A percentile compares a stretch with the other conserved stretches of the same genome.
phyloP scores from a whole-genome alignment of 768 basidiomycete genomes.

The Mycena belliarum region DNA sequence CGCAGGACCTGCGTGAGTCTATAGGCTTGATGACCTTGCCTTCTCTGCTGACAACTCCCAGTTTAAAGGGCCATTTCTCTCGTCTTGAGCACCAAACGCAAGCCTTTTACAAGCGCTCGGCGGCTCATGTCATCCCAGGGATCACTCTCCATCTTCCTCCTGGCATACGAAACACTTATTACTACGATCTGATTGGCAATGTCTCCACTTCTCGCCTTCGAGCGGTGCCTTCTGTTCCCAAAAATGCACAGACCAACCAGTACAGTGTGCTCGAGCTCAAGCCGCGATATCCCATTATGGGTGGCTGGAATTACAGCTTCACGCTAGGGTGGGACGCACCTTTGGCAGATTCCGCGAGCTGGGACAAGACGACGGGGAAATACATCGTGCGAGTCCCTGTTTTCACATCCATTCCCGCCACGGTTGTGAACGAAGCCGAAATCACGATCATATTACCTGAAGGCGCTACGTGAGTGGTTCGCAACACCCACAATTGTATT shows the following conservation, averaged over 20 bases:
- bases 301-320: conserved; percentile 97
- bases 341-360: conserved; percentile 69
- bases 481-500: conserved; percentile 1
- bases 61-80: conserved; percentile 94
- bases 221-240: conserved; percentile 60
- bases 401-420: conserved; percentile 76
- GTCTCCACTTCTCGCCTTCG: conserved; percentile 93
- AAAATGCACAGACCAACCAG: conserved; percentile 50
- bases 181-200: conserved; percentile 91
- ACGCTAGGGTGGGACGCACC: conserved; percentile 94
- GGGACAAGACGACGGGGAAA: conserved; percentile 59
- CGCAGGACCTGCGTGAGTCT: conserved; percentile 81
- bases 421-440: conserved; percentile 80
- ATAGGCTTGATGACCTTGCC: not conserved
- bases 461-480: conserved; percentile 80
- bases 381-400: conserved; percentile 84
- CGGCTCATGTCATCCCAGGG: conserved; percentile 70
- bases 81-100: conserved; percentile 86
- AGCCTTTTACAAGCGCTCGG: conserved; percentile 62
- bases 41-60: conserved; percentile 32
- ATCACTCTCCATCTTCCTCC: conserved; percentile 82
- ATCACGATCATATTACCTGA: conserved; percentile 86
- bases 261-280: conserved; percentile 77
- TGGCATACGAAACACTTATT: conserved; percentile 81
- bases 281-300: conserved; percentile 90